Evolutionary conservation across 2,329 filamentous ascomycete species (phyloP).

Genomic region (Pseudocercospora fuligena): DNA sequence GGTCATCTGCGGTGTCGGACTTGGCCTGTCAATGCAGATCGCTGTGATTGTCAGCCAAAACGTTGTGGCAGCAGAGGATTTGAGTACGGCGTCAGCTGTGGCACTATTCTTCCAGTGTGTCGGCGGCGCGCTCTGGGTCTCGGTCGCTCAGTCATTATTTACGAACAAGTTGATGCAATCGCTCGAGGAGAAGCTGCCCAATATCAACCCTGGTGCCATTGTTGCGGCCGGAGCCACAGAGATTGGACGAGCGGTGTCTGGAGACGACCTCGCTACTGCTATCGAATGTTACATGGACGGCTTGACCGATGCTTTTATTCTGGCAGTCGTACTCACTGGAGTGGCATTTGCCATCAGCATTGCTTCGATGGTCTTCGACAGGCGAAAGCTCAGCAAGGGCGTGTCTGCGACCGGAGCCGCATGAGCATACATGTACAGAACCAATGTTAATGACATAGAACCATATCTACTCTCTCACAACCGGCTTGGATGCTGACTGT

Average conservation of each 20-base stretch:
- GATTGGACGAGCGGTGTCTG: constrained; percentile 59
- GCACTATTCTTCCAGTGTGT: constrained; percentile 49
- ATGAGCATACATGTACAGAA: not conserved
- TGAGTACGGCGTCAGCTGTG: constrained; percentile 44
- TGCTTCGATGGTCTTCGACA: not conserved
- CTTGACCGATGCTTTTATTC: constrained; percentile 33
- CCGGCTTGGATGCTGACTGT: not conserved
- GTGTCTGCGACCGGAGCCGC: not conserved
- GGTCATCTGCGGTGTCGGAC: constrained; percentile 38
- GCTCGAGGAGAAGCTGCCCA: constrained; percentile 42
- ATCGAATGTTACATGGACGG: constrained; percentile 51
- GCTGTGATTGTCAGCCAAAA: constrained; percentile 47
- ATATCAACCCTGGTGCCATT: constrained; percentile 47
- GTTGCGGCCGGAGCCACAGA: constrained; percentile 60
- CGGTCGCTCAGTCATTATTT: constrained; percentile 49
- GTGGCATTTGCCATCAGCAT: constrained; percentile 3
- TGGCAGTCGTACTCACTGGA: constrained; percentile 27
- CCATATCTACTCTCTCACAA: no score
- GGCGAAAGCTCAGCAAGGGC: constrained; percentile 9
- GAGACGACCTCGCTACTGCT: constrained; percentile 40
- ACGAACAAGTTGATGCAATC: constrained; percentile 48
- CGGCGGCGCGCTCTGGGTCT: constrained; percentile 48
- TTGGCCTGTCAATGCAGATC: constrained; percentile 44
- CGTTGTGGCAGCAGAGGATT: constrained; percentile 40
- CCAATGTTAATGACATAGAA: not conserved